Conservation (phyloP, 1,284 basidiomycete species). For the Ceratobasidium sp. region DNA sequence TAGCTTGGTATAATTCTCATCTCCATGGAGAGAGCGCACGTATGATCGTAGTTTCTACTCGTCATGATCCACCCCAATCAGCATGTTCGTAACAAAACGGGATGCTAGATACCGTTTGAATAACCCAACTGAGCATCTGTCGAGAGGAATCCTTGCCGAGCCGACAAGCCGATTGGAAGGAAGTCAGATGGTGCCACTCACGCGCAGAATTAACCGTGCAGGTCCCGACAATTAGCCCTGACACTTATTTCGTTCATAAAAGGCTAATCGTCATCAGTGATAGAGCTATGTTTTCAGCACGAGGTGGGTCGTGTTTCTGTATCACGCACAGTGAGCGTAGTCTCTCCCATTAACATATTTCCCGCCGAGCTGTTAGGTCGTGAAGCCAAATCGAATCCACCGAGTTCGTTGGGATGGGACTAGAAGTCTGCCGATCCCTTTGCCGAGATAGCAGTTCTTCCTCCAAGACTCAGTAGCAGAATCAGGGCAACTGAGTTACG, state of each 20-base stretch:
- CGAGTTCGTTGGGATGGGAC: not conserved
- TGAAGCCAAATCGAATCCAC: not conserved
- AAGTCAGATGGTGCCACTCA: slow-evolving; percentile 4
- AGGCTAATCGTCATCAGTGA: not conserved
- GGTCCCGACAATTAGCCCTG: slow-evolving; percentile 9
- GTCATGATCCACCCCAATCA: not conserved
- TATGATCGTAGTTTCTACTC: not conserved
- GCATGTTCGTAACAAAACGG: not conserved
- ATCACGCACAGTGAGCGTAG: not conserved
- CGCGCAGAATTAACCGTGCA: slow-evolving; percentile 14
- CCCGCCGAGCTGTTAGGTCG: not conserved
- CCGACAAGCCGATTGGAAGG: not conserved
- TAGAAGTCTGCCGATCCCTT: not conserved
- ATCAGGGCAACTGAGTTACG: too few relatives aligned
- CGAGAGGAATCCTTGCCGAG: not conserved
- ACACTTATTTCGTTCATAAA: not conserved
- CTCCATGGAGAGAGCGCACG: slow-evolving; percentile 20
- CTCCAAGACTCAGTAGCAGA: not conserved
- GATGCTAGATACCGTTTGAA: slow-evolving; percentile 1
- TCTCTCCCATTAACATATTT: not conserved
- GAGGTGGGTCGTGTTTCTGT: not conserved
- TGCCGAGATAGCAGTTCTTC: slow-evolving; percentile 5
- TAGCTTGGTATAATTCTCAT: not conserved
- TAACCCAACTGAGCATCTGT: too few relatives aligned
- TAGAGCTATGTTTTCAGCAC: not conserved